Conservation (phyloP, 306 rosid species). For the Prunus kanzakura region DNA sequence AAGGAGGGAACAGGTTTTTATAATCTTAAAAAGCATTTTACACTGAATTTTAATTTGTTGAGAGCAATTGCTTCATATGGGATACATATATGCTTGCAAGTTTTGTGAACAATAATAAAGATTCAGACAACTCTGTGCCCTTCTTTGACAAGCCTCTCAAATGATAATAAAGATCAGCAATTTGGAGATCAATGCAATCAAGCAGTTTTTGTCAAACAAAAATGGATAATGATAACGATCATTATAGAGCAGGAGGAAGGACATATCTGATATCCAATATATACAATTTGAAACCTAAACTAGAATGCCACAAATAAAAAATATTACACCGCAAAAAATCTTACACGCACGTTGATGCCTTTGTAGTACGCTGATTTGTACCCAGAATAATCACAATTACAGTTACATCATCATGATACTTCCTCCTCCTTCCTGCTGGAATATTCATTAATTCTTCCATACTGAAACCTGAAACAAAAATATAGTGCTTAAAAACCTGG, state of each 20-base stretch:
- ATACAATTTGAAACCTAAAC: slow-evolving; percentile 23
- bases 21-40: too few relatives aligned
- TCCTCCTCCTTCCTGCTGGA: slow-evolving; percentile 92
- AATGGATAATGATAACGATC: slow-evolving; percentile 5
- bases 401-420: slow-evolving; percentile 95
- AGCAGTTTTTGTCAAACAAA: slow-evolving; percentile 4
- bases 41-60: too few relatives aligned
- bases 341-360: slow-evolving; percentile 71
- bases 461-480: slow-evolving; percentile 66
- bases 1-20: too few relatives aligned
- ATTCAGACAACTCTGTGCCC: too few relatives aligned
- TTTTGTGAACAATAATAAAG: too few relatives aligned
- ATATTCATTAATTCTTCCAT: slow-evolving; percentile 83
- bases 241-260: background rate
- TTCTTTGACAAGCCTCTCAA: too few relatives aligned
- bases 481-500: background rate
- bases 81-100: too few relatives aligned
- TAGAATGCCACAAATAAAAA: background rate
- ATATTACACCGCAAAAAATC: slow-evolving; percentile 7
- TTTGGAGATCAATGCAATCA: background rate
- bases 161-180: background rate
- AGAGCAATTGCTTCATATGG: too few relatives aligned
- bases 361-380: slow-evolving; percentile 80
- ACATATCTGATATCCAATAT: slow-evolving; percentile 6
- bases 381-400: slow-evolving; percentile 87